phyloP scores from a whole-genome alignment of 371 early-diverging fungal genomes.

The Phascolomyces articulosus region DNA sequence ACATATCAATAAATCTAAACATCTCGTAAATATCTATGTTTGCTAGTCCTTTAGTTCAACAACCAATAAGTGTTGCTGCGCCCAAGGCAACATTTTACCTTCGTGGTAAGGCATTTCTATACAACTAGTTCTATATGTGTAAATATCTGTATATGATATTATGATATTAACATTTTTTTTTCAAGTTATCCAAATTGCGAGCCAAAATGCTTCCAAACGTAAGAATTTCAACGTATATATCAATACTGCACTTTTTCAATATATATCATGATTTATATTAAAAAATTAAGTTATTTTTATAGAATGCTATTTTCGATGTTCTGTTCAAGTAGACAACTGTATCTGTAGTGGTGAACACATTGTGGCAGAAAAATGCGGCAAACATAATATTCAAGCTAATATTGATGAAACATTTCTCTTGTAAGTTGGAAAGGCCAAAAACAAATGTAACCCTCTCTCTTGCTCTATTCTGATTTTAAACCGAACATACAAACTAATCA shows the following conservation, averaged over 20 bases:
- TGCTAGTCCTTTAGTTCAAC: conserved; percentile 16
- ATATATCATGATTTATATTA: neutral
- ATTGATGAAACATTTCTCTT: conserved; percentile 46
- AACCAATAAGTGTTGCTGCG: conserved; percentile 8
- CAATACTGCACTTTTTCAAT: neutral
- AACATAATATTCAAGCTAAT: conserved; percentile 38
- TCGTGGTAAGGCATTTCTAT: conserved; percentile 40
- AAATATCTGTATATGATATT: neutral
- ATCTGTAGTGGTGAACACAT: conserved; percentile 29
- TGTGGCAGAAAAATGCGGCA: conserved; percentile 39
- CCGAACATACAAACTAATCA: neutral
- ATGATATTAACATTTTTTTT: too few species aligned
- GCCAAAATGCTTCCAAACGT: conserved; percentile 41
- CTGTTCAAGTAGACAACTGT: conserved; percentile 34
- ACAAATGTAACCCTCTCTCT: too few species aligned
- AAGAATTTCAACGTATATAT: conserved; percentile 6
- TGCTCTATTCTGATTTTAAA: too few species aligned
- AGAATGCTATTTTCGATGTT: conserved; percentile 35
- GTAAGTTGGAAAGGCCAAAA: too few species aligned
- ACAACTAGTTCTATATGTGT: too few species aligned
- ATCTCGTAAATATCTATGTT: too few species aligned
- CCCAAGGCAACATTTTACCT: conserved; percentile 44
- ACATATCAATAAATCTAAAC: too few species aligned
- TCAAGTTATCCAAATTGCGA: conserved; percentile 42
- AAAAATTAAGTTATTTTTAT: neutral